phyloP scores from a whole-genome alignment of 495 filamentous ascomycete genomes.

The Hyaloscypha variabilis region DNA sequence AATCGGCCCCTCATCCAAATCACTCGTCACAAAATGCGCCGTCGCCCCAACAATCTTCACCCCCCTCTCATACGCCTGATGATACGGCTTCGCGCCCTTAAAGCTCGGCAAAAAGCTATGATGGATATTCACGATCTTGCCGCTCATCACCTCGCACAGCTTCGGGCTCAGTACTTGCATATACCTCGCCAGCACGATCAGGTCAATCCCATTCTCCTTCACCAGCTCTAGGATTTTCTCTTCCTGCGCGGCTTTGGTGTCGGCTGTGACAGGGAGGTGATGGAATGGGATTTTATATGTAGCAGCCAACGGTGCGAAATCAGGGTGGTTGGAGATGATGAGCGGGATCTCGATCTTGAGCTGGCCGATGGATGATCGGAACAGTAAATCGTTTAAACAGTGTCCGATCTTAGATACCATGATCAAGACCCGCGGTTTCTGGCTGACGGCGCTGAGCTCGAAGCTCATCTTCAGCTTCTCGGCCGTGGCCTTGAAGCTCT shows the following conservation, averaged over 20 bases:
- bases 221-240: conserved; percentile 64
- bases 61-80: conserved; percentile 75
- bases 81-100: conserved; percentile 82
- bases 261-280: conserved; percentile 71
- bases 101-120: conserved; percentile 78
- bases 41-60: conserved; percentile 82
- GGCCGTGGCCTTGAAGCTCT: conserved; percentile 54
- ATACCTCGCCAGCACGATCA: conserved; percentile 78
- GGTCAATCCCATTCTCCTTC: conserved; percentile 62
- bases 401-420: conserved; percentile 84
- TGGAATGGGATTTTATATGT: conserved; percentile 73
- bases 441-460: conserved; percentile 58
- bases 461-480: conserved; percentile 61
- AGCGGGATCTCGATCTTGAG: conserved; percentile 70
- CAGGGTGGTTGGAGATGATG: conserved; percentile 74
- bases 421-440: conserved; percentile 72
- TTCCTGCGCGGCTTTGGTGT: conserved; percentile 71
- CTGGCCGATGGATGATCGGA: conserved; percentile 64
- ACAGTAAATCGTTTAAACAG: conserved; percentile 80
- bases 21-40: conserved; percentile 76
- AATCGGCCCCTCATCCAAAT: conserved; percentile 77
- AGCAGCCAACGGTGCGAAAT: conserved; percentile 65
- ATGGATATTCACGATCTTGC: conserved; percentile 82
- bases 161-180: conserved; percentile 78
- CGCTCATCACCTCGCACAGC: conserved; percentile 72